Conservation (phyloP, 495 filamentous ascomycete species). For the Penicillium arizonense region DNA sequence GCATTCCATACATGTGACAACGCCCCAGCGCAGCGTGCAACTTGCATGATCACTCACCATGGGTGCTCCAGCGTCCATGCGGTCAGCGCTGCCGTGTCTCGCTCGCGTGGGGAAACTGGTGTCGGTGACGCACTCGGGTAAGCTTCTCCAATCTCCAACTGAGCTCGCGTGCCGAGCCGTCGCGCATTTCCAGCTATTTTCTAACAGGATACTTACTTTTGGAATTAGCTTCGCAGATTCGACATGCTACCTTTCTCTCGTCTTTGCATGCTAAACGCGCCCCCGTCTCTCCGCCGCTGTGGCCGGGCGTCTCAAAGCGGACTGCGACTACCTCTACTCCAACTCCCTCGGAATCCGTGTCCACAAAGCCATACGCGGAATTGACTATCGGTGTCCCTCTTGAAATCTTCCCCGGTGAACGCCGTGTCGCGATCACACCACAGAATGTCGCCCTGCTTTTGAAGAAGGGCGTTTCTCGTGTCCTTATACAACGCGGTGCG, state of each 20-base stretch:
- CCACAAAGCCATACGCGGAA: constrained; percentile 63
- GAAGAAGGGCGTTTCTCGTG: constrained; percentile 74
- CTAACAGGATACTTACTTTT: constrained; percentile 5
- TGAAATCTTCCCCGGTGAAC: constrained; percentile 69
- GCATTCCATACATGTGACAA: not conserved
- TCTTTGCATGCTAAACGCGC: constrained; percentile 6
- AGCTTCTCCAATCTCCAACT: constrained; percentile 5
- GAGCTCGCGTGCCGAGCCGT: no score
- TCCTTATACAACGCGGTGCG: constrained; percentile 72
- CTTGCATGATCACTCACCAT: constrained; percentile 17
- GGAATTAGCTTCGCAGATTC: constrained; percentile 16
- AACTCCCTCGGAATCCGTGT: constrained; percentile 46
- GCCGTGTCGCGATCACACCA: constrained; percentile 76
- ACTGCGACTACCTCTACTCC: constrained; percentile 21
- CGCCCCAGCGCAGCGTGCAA: constrained; percentile 2
- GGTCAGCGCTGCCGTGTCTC: constrained; percentile 26
- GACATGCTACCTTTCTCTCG: constrained; percentile 6
- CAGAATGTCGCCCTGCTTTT: constrained; percentile 72
- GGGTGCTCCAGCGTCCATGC: constrained; percentile 31
- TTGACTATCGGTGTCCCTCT: constrained; percentile 70
- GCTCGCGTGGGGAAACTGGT: constrained; percentile 25
- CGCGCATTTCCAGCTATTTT: not conserved
- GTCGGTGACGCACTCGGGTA: constrained; percentile 22
- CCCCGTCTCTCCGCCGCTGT: constrained; percentile 8
- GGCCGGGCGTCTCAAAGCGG: constrained; percentile 21